Base-by-base conservation (phyloP, 176 grass and related monocot genomes). In the Tuctoria greenei region DNA sequence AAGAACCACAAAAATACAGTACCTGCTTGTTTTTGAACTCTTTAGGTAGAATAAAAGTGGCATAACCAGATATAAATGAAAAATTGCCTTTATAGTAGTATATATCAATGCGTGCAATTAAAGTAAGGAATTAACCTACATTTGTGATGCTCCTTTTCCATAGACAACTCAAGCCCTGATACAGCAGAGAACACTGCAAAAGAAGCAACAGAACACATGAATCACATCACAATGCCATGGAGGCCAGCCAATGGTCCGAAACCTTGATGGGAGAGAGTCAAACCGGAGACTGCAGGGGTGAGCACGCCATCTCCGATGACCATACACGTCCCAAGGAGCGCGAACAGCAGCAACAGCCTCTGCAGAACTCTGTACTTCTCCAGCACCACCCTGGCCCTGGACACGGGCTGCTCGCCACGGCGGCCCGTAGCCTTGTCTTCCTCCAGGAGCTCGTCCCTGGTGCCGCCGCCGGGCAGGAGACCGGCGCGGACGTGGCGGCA, bases 231-330 rank as follows among this genome's bases (percentile, higher is more conserved):
- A 75, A 73, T 68, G 72, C 6, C 1, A 82, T 55, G 28, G 8
- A 39, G 44, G 69, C 8, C 2, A 64, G 69, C 8, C 2, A 64
- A 51, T 41, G 31, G 73, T 83, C 34, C 43, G 61, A 59, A 57
- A 40, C 16, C 5, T 60, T 42, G 77, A 57, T n/a, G 71, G 40
- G 44, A 38, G 25, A 72, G 61, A 38, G 35, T 42, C 86, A 18
- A 87, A 99, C 96, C 89, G 9, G 96, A 99, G 67, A 99, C 69
- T 40, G 96, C 96, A 60, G 96, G 96, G 38, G 96, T 95, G 64
- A 99, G 90, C 73, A 99, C 96, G 59, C 92, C 96, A 75, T 99
- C 96, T 27, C 96, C 92, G 73, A 99, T 95, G 41, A 99, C 78
- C 96, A 99, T 99, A 49, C 89, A 99, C 10, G 92, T 95, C 28